phyloP scores from a whole-genome alignment of 2,329 filamentous ascomycete genomes.

The Colletotrichum sp. region DNA sequence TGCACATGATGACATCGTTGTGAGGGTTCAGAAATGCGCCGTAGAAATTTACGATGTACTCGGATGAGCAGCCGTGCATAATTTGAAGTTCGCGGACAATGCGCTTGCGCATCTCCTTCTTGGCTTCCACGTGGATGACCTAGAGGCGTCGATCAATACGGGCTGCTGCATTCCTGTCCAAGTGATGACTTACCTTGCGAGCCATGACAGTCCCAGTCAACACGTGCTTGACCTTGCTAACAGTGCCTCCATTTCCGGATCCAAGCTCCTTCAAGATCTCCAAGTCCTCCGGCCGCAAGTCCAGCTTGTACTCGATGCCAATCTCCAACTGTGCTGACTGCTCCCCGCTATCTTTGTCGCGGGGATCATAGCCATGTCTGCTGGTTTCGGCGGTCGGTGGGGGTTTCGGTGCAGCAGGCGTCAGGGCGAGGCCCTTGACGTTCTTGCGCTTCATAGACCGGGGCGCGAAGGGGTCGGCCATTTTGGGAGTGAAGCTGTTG shows the following conservation, averaged over 20 bases:
- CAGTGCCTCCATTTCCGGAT: constrained; percentile 94
- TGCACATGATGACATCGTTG: constrained; percentile 98
- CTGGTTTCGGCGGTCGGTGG: constrained; percentile 76
- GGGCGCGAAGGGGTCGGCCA: constrained; percentile 69
- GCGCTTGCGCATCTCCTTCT: constrained; percentile 94
- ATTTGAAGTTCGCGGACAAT: constrained; percentile 98
- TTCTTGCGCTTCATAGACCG: constrained; percentile 99
- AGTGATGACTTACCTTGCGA: constrained; percentile 73
- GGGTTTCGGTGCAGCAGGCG: constrained; percentile 75
- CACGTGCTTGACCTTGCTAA: constrained; percentile 96
- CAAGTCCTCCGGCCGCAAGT: constrained; percentile 89
- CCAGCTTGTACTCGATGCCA: constrained; percentile 94
- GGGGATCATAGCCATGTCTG: constrained; percentile 63
- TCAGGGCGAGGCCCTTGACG: constrained; percentile 92
- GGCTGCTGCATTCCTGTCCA: background rate
- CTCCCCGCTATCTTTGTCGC: constrained; percentile 63
- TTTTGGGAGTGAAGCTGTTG: constrained; percentile 36
- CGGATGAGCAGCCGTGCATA: constrained; percentile 96
- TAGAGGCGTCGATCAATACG: constrained; percentile 40
- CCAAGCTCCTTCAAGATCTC: constrained; percentile 94
- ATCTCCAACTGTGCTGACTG: constrained; percentile 81
- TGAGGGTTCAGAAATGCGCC: constrained; percentile 96
- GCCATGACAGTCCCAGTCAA: constrained; percentile 97
- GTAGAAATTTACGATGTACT: constrained; percentile 97
- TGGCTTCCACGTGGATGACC: constrained; percentile 98